Percentiles rank a stretch among this genome's conserved stretches.
Evolutionary conservation across 176 grass and related monocot species (phyloP).

Genomic region (Chrysopogon serrulatus): DNA sequence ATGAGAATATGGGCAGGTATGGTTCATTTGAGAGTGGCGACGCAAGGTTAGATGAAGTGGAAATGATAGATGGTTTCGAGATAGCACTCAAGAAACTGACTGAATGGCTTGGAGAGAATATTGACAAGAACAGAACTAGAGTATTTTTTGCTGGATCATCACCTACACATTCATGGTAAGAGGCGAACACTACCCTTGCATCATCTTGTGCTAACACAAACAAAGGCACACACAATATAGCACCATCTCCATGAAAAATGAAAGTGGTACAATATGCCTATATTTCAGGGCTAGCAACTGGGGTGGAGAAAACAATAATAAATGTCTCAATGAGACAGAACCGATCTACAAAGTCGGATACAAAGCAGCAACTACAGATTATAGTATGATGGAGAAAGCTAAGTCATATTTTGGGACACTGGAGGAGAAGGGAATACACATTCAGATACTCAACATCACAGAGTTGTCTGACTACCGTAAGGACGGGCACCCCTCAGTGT

Average conservation of each 20-base stretch:
- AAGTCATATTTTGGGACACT: constrained; percentile 22
- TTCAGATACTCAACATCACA: constrained; percentile 72
- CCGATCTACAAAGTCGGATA: constrained; percentile 38
- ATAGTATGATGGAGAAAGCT: constrained; percentile 48
- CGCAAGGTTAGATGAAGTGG: constrained; percentile 55
- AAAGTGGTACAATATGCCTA: too few relatives aligned
- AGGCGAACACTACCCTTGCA: background rate
- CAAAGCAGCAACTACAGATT: constrained; percentile 40
- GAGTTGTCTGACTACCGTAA: constrained; percentile 65
- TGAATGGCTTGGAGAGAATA: constrained; percentile 46
- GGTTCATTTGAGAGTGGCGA: constrained; percentile 64
- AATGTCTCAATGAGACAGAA: constrained; percentile 58
- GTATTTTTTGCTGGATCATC: constrained; percentile 84
- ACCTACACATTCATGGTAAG: constrained; percentile 69
- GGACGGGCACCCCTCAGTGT: constrained; percentile 64
- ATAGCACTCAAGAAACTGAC: constrained; percentile 70
- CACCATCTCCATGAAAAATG: background rate
- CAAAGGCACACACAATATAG: background rate
- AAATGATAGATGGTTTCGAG: constrained; percentile 69
- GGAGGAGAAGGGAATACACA: constrained; percentile 39
- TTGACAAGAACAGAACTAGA: constrained; percentile 50
- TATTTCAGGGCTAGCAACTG: constrained; percentile 56
- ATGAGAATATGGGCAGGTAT: constrained; percentile 28
- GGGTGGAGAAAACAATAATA: constrained; percentile 45
- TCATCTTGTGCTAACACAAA: background rate